phyloP scores from a whole-genome alignment of 2,329 filamentous ascomycete genomes.

The Teratosphaeria nubilosa region DNA sequence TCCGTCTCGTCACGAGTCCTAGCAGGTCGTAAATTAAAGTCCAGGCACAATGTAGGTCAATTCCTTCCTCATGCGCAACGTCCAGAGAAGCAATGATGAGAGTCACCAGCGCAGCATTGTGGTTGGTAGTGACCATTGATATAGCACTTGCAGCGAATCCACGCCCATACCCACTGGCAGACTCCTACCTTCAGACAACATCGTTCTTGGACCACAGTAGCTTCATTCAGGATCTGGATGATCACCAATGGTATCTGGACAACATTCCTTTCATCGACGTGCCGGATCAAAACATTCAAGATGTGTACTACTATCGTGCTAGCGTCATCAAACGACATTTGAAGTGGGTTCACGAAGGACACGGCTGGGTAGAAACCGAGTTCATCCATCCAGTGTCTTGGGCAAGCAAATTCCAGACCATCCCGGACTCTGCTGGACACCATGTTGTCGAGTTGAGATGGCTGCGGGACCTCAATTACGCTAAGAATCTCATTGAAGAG shows the following conservation, averaged over 20 bases:
- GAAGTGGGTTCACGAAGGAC: constrained; percentile 20
- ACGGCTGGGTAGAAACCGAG: constrained; percentile 35
- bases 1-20: not conserved
- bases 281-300: constrained; percentile 31
- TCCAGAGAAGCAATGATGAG: not conserved
- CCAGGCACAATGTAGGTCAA: not conserved
- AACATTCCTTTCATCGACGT: constrained; percentile 38
- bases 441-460: constrained; percentile 26
- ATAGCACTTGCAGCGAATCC: not conserved
- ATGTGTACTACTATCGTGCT: constrained; percentile 39
- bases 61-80: not conserved
- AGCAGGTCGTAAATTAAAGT: not conserved
- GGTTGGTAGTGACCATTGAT: not conserved
- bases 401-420: constrained; percentile 21
- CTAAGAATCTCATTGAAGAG: constrained; percentile 31
- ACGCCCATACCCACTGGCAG: constrained; percentile 9
- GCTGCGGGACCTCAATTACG: constrained; percentile 30
- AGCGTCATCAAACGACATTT: constrained; percentile 34
- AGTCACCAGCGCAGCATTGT: not conserved
- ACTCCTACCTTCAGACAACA: constrained; percentile 8
- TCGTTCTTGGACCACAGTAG: constrained; percentile 13
- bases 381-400: constrained; percentile 30
- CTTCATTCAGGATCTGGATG: constrained; percentile 11
- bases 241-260: constrained; percentile 23
- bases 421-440: constrained; percentile 17